phyloP scores from a whole-genome alignment of 129 eudicot species.

The Ambrosia artemisiifolia region DNA sequence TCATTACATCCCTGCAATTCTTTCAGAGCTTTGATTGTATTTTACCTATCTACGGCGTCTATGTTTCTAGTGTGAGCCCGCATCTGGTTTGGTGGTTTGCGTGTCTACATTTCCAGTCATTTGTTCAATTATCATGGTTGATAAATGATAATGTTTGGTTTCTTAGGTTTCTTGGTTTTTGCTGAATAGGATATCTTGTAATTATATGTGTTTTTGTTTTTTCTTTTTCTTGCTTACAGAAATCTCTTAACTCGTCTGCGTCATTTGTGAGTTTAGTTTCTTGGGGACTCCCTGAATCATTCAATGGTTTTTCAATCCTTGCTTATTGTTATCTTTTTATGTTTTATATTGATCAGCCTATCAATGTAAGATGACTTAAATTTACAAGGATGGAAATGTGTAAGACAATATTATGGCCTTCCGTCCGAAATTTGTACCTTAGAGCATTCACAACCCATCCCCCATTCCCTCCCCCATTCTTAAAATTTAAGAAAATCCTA shows the following conservation, averaged over 20 bases:
- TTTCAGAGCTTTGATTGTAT: conserved; percentile 74
- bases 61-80: conserved; percentile 20
- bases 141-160: conserved; percentile 25
- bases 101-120: conserved; percentile 15
- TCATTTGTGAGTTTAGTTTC: conserved; percentile 11
- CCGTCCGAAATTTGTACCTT: no score
- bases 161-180: conserved; percentile 18
- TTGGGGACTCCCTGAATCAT: background rate
- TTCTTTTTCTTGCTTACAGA: background rate
- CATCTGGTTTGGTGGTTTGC: conserved; percentile 19
- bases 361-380: background rate
- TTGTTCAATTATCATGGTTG: conserved; percentile 29
- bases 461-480: no score
- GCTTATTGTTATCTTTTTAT: background rate
- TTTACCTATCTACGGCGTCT: background rate
- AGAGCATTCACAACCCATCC: no score
- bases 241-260: conserved; percentile 6
- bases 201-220: conserved; percentile 12
- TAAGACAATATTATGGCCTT: no score
- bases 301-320: background rate
- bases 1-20: conserved; percentile 98
- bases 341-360: no score
- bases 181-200: conserved; percentile 22
- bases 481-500: no score
- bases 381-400: no score